Conservation (phyloP, 257 asterid genomes). For the Thymus quinquecostatus region DNA sequence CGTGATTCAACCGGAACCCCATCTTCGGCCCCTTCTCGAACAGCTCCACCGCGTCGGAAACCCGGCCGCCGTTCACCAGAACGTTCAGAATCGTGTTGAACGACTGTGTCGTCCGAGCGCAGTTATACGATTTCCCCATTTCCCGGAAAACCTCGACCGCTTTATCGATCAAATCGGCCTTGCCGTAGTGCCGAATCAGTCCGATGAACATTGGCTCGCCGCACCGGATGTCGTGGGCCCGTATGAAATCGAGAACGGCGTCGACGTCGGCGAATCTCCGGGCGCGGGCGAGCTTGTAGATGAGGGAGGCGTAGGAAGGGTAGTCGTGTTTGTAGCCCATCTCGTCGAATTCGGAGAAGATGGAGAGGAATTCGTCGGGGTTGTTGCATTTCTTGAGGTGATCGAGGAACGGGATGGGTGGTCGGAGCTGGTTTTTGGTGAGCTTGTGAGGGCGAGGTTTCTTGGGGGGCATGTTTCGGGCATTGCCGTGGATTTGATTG, state of each 20-base stretch:
- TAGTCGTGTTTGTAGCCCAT: conserved; percentile 78
- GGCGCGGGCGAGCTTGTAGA: conserved; percentile 73
- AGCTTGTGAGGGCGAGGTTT: conserved; percentile 47
- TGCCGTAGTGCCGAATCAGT: conserved; percentile 73
- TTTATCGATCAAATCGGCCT: conserved; percentile 47
- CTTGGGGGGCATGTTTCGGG: conserved; percentile 31
- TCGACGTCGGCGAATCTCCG: conserved; percentile 63
- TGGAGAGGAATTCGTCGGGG: conserved; percentile 57
- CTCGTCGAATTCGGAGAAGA: conserved; percentile 54
- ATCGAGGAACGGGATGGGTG: conserved; percentile 64
- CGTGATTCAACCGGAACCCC: conserved; percentile 68
- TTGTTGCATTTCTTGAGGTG: conserved; percentile 63
- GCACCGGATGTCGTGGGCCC: conserved; percentile 56
- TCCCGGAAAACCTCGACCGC: conserved; percentile 60
- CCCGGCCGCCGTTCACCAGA: conserved; percentile 51
- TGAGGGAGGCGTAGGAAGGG: conserved; percentile 77
- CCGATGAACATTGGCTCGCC: conserved; percentile 70
- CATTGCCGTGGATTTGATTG: conserved; percentile 37
- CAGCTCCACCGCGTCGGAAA: conserved; percentile 50
- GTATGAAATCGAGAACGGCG: conserved; percentile 50
- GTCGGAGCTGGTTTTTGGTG: conserved; percentile 44
- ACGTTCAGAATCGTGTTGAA: conserved; percentile 78
- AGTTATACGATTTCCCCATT: conserved; percentile 68
- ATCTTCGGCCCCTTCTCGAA: conserved; percentile 48
- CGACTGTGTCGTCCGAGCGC: conserved; percentile 61